Conservation (phyloP, 495 filamentous ascomycete genomes). For the Hyphodiscus hymeniophilus region DNA sequence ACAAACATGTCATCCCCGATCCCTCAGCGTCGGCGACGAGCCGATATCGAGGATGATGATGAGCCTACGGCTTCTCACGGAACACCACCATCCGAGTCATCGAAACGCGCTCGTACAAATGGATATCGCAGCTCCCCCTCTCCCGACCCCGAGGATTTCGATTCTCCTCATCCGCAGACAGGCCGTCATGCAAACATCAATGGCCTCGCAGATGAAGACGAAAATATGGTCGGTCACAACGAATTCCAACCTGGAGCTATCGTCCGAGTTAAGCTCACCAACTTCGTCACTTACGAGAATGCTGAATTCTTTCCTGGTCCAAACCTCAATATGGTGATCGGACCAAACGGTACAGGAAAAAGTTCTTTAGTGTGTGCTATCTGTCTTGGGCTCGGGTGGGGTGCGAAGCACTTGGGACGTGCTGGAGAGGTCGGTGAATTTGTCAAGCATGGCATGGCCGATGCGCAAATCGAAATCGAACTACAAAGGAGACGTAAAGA, state of each 20-base stretch:
- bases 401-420: slow-evolving; percentile 74
- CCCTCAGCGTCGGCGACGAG: slow-evolving; percentile 26
- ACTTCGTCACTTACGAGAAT: slow-evolving; percentile 92
- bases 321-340: slow-evolving; percentile 97
- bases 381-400: slow-evolving; percentile 84
- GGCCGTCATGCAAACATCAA: not conserved
- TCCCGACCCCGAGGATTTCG: slow-evolving; percentile 1
- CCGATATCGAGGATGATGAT: slow-evolving; percentile 29
- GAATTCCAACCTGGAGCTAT: slow-evolving; percentile 74
- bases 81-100: slow-evolving; percentile 2
- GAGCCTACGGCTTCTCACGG: slow-evolving; percentile 10
- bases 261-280: slow-evolving; percentile 73
- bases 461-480: slow-evolving; percentile 84
- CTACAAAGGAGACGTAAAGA: slow-evolving; percentile 49
- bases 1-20: slow-evolving; percentile 15
- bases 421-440: slow-evolving; percentile 82
- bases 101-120: slow-evolving; percentile 20
- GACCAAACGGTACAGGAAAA: slow-evolving; percentile 95
- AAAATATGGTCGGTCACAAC: not conserved
- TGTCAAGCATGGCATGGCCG: slow-evolving; percentile 78
- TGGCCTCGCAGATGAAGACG: not conserved
- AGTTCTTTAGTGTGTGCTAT: slow-evolving; percentile 97
- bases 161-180: not conserved
- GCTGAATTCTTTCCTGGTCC: slow-evolving; percentile 87
- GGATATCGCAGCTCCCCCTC: slow-evolving; percentile 7